Evolutionary conservation across 495 filamentous ascomycete species (phyloP), one percentile per base, ranked within the genome.

Genomic region (Penicillium chermesinum): DNA sequence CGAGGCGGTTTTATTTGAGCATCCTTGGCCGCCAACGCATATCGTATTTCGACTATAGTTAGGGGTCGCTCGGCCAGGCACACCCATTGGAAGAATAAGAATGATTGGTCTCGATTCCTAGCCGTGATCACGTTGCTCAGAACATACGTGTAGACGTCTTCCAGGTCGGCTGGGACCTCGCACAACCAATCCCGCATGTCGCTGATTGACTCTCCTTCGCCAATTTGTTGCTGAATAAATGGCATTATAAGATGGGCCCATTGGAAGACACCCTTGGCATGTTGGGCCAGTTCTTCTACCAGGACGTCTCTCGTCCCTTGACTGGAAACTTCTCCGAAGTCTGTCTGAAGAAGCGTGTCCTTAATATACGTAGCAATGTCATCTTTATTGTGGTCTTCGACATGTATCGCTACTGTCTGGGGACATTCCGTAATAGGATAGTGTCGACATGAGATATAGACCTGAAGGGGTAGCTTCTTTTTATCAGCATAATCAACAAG

Each of bases 361-460:
- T 44, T 27, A 7, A 53, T 48, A 22, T 53, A 53, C 37, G 33
- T 30, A 10, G 50, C 30, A 13, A 44, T 44, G 25, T 44, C 41
- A 9, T 44, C 14, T 8, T 18, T 7, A 34, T 44, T 44, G 10
- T 44, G 41, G 5, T 44, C 25, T 34, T 44, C 41, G 27, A 44
- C 41, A 44, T 19, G 7, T 17, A 44, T 44, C 25, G 13, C 41
- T 3, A 32, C 34, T 16, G 41, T 30, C 27, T 17, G 41, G 21
- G 14, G n/a, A 19, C 14, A 32, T 33, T 16, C 41, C 12, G 34
- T 15, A n/a, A 44, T 44, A 17, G 41, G 41, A 44, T 58, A 58
- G 39, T 58, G 51, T 45, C 55, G 55, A 43, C 47, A 58, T 19
- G 47, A 51, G 21, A 58, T 49, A 14, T 51, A 58, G 15, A 52